Evolutionary conservation across 2,329 filamentous ascomycete genomes (phyloP).

Genomic region (Rachicladosporium sp.): DNA sequence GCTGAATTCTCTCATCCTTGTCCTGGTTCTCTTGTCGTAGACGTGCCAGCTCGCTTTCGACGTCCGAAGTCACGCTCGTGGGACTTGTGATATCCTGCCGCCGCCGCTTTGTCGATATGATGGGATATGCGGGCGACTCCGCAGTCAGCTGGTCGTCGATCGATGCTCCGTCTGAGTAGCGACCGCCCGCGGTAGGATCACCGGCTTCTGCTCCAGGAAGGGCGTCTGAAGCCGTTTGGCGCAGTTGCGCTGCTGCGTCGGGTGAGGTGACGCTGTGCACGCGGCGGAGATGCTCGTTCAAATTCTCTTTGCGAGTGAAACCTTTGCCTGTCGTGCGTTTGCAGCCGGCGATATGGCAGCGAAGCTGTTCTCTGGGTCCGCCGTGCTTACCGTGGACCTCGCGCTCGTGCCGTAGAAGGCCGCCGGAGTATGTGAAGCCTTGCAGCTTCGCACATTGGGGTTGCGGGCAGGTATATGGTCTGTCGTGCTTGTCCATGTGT

Average conservation of each 20-base stretch:
- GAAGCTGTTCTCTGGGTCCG: slow-evolving; percentile 73
- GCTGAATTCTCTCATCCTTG: slow-evolving; percentile 24
- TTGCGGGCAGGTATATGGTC: slow-evolving; percentile 75
- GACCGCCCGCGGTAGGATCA: slow-evolving; percentile 1
- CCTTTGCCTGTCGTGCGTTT: slow-evolving; percentile 80
- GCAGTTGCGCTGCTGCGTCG: slow-evolving; percentile 4
- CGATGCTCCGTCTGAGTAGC: slow-evolving; percentile 2
- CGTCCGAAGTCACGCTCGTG: slow-evolving; percentile 16
- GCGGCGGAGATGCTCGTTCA: slow-evolving; percentile 82
- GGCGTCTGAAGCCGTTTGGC: slow-evolving; percentile 4
- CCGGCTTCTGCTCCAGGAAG: slow-evolving; percentile 4
- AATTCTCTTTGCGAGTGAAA: slow-evolving; percentile 86
- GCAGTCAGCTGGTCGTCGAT: slow-evolving; percentile 3
- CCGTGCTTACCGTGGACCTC: slow-evolving; percentile 89
- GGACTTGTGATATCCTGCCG: slow-evolving; percentile 3
- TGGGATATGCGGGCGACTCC: slow-evolving; percentile 4
- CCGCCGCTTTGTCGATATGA: slow-evolving; percentile 6
- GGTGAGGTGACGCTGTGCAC: slow-evolving; percentile 45
- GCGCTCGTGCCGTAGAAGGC: slow-evolving; percentile 76
- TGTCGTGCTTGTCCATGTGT: slow-evolving; percentile 96
- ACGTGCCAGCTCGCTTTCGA: slow-evolving; percentile 29
- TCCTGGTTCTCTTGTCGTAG: slow-evolving; percentile 29
- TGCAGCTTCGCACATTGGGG: slow-evolving; percentile 82
- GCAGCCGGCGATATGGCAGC: slow-evolving; percentile 77
- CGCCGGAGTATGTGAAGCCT: slow-evolving; percentile 90